Evolutionary conservation across 257 asterid species (phyloP).

Genomic region (Lithospermum erythrorhizon): DNA sequence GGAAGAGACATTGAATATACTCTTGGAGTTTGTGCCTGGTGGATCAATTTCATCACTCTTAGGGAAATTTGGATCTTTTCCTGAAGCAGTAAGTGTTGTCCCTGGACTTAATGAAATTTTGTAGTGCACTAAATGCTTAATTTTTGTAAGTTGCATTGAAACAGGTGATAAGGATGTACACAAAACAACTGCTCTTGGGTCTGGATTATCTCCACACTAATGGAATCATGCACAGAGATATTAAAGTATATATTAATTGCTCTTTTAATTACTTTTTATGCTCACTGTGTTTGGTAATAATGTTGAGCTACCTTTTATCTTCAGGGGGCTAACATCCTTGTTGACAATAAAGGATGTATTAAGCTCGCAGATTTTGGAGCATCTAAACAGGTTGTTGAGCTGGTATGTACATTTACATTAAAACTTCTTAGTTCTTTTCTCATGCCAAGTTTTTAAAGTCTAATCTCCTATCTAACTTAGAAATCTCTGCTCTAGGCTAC

Average conservation of each 20-base stretch:
- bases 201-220: conserved; percentile 25
- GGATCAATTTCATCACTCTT: conserved; percentile 27
- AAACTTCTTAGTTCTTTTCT: background rate
- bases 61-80: conserved; percentile 30
- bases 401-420: conserved; percentile 8
- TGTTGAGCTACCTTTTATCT: background rate
- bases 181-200: conserved; percentile 27
- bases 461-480: conserved; percentile 7
- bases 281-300: background rate
- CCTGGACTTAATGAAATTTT: background rate
- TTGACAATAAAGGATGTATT: conserved; percentile 29
- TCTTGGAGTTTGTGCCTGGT: conserved; percentile 29
- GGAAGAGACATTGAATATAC: conserved; percentile 20
- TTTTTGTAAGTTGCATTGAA: background rate
- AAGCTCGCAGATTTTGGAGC: conserved; percentile 36
- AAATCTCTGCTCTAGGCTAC: conserved; percentile 15
- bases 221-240: conserved; percentile 32
- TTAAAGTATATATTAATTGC: conserved; percentile 12
- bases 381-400: conserved; percentile 27
- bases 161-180: conserved; percentile 30
- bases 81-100: conserved; percentile 18
- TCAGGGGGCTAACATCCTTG: conserved; percentile 34
- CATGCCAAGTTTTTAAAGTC: background rate
- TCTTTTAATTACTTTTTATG: background rate
- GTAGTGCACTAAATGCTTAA: background rate